phyloP scores from a whole-genome alignment of 2,329 filamentous ascomycete genomes.

The Tolypocladium ovalisporum region DNA sequence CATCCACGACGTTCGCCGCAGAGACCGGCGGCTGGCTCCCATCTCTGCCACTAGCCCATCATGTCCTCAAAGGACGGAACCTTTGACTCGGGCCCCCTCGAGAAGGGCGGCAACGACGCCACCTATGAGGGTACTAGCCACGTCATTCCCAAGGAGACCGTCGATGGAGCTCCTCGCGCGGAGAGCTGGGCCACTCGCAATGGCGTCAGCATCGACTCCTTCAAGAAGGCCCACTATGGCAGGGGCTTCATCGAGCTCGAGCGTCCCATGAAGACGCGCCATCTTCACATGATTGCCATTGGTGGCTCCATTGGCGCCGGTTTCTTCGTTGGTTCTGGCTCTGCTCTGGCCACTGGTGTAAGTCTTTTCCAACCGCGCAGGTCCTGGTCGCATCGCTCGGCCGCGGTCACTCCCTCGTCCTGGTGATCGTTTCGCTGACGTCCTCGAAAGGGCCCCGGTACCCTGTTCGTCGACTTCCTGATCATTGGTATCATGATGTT shows the following conservation, averaged over 20 bases:
- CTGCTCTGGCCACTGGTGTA: neutral
- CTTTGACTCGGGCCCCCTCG: conserved; percentile 5
- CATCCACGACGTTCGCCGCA: neutral
- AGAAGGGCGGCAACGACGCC: conserved; percentile 9
- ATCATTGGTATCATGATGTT: neutral
- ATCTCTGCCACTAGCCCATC: conserved; percentile 1
- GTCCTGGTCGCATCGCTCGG: too few species aligned
- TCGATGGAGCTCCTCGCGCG: neutral
- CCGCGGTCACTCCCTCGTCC: too few species aligned
- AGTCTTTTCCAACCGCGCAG: neutral
- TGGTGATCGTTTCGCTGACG: too few species aligned
- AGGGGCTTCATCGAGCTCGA: neutral
- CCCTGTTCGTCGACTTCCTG: neutral
- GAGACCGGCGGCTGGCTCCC: neutral
- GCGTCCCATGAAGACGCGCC: neutral
- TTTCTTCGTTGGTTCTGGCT: neutral
- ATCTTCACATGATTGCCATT: neutral
- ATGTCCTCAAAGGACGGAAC: conserved; percentile 10
- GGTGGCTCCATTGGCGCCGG: neutral
- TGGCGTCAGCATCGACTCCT: neutral
- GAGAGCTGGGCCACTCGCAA: neutral
- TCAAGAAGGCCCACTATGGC: neutral
- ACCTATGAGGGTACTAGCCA: conserved; percentile 1
- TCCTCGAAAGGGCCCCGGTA: neutral
- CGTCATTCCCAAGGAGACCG: neutral